Conservation (phyloP, 805 yeast genomes). For the Cyberlindnera mississippiensis region DNA sequence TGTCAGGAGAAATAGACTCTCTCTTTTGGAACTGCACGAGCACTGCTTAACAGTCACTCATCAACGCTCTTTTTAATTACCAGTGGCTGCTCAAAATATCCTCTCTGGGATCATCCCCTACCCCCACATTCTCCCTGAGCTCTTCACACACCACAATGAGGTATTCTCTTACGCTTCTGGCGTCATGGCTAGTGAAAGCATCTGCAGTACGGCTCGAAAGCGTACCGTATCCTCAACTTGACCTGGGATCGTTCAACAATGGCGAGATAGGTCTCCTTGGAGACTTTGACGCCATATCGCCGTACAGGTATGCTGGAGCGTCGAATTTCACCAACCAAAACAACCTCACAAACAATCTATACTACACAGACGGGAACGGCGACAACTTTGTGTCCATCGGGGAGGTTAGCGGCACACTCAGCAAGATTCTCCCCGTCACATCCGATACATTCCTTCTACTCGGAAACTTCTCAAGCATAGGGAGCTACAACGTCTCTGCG, state of each 20-base stretch:
- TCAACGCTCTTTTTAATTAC: no score
- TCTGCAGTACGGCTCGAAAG: slow-evolving; percentile 13
- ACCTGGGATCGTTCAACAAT: slow-evolving; percentile 20
- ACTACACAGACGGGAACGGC: slow-evolving; percentile 15
- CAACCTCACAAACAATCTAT: slow-evolving; percentile 17
- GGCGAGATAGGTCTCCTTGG: slow-evolving; percentile 31
- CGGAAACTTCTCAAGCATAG: slow-evolving; percentile 27
- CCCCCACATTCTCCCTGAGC: background rate
- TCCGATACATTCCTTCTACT: slow-evolving; percentile 31
- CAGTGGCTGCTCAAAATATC: background rate
- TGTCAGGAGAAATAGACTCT: no score
- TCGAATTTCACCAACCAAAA: slow-evolving; percentile 29
- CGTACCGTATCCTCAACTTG: slow-evolving; percentile 18
- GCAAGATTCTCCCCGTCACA: slow-evolving; percentile 28
- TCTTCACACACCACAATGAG: slow-evolving; percentile 1
- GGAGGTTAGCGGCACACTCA: slow-evolving; percentile 17
- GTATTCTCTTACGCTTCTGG: slow-evolving; percentile 2
- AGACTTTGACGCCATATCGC: slow-evolving; percentile 34
- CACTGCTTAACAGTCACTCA: no score
- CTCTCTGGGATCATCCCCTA: background rate
- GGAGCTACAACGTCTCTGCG: slow-evolving; percentile 22
- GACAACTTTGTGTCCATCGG: slow-evolving; percentile 21
- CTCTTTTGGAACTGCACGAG: no score
- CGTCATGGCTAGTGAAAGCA: slow-evolving; percentile 4
- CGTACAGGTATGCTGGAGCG: slow-evolving; percentile 33